Evolutionary conservation across 148 eudicot genomes (phyloP).

Genomic region (Chenopodium suecicum): DNA sequence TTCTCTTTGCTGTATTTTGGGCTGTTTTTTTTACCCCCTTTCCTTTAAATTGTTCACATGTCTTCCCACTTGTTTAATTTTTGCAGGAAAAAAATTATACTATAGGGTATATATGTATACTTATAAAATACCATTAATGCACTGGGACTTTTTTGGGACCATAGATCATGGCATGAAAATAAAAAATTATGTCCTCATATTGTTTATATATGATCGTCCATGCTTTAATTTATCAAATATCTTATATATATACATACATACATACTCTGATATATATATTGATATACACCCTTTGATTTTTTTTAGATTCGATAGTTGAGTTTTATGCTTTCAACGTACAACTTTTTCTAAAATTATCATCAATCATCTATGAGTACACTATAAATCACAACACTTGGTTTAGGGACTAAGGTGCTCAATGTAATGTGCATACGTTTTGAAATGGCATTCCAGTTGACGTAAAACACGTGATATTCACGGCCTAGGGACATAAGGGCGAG

Average conservation of each 20-base stretch:
- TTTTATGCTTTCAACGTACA: no score
- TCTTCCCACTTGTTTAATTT: constrained; percentile 14
- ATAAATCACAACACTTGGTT: no score
- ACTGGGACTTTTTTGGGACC: constrained; percentile 25
- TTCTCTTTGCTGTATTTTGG: background rate
- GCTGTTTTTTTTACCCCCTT: background rate
- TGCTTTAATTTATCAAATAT: background rate
- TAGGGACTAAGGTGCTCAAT: no score
- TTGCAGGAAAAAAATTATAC: background rate
- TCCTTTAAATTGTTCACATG: constrained; percentile 17
- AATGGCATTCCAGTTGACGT: no score
- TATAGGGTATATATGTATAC: background rate
- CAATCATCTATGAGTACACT: no score
- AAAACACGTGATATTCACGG: no score
- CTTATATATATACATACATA: background rate
- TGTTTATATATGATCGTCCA: background rate
- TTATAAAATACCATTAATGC: constrained; percentile 23
- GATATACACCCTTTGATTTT: no score
- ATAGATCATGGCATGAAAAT: constrained; percentile 11
- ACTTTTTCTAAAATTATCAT: no score
- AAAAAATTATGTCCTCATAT: background rate
- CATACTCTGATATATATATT: no score
- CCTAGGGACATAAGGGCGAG: no score
- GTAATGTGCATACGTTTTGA: no score
- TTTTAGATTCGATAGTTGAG: no score